phyloP scores from a whole-genome alignment of 257 asterid genomes.

The Penstemon eatonii region DNA sequence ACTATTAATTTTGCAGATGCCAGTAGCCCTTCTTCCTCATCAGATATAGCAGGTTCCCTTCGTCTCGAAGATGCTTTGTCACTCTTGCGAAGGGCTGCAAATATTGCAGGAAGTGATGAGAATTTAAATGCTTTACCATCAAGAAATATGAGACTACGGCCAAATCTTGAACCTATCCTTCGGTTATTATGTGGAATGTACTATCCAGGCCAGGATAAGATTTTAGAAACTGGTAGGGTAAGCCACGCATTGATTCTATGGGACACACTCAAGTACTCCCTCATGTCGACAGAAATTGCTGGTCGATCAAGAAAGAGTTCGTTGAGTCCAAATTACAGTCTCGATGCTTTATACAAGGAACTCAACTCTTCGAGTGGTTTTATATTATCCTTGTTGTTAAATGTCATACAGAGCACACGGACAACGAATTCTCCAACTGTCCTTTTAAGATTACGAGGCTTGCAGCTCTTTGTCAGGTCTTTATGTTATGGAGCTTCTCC shows the following conservation, averaged over 20 bases:
- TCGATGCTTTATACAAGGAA: conserved; percentile 62
- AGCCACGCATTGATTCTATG: conserved; percentile 71
- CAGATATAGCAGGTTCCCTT: conserved; percentile 39
- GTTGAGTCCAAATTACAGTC: conserved; percentile 63
- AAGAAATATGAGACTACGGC: conserved; percentile 41
- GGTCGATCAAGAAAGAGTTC: conserved; percentile 73
- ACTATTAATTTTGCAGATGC: conserved; percentile 30
- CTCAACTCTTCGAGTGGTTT: conserved; percentile 83
- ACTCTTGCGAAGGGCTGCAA: conserved; percentile 61
- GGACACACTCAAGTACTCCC: conserved; percentile 88
- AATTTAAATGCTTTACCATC: conserved; percentile 57
- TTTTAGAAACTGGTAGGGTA: conserved; percentile 65
- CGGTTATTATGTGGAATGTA: conserved; percentile 68
- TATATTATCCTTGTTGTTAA: conserved; percentile 72
- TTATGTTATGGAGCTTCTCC: conserved; percentile 45
- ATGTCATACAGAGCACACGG: conserved; percentile 59
- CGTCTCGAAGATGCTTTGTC: conserved; percentile 59
- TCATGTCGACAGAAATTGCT: conserved; percentile 79
- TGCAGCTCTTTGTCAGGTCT: conserved; percentile 74
- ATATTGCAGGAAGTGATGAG: conserved; percentile 49
- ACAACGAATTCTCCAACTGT: conserved; percentile 47
- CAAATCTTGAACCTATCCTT: conserved; percentile 60
- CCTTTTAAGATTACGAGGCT: conserved; percentile 67
- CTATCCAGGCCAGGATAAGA: conserved; percentile 65
- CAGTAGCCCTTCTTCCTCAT: conserved; percentile 34